phyloP scores from a whole-genome alignment of 2,329 filamentous ascomycete genomes.

The Venturia pyrina region DNA sequence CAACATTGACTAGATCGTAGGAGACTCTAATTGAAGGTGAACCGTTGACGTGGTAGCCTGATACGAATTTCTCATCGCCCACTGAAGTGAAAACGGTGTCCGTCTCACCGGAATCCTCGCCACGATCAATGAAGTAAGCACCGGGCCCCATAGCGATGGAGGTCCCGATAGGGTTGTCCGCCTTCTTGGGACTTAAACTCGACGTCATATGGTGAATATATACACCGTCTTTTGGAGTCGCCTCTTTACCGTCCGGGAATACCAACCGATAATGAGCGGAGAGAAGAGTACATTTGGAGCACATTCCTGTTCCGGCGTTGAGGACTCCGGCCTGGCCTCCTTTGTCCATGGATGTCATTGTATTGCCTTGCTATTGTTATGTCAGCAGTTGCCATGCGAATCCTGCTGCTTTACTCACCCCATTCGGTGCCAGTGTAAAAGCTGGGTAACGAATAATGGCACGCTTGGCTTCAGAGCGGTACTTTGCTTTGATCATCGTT shows the following conservation, averaged over 20 bases:
- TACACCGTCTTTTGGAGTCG: background rate
- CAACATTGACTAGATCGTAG: constrained; percentile 9
- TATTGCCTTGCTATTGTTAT: background rate
- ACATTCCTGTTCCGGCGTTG: background rate
- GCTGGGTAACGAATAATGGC: constrained; percentile 1
- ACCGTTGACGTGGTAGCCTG: constrained; percentile 7
- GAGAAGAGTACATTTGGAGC: constrained; percentile 7
- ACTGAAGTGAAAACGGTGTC: constrained; percentile 9
- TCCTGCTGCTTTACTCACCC: background rate
- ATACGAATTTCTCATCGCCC: background rate
- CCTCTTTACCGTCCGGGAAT: constrained; percentile 6
- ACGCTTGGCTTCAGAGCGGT: constrained; percentile 1
- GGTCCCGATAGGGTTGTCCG: background rate
- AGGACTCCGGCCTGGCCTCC: constrained; percentile 3
- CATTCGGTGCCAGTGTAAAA: constrained; percentile 7
- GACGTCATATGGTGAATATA: constrained; percentile 11
- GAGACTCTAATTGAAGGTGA: background rate
- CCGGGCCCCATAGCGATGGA: background rate
- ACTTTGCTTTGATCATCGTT: constrained; percentile 11
- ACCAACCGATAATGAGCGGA: constrained; percentile 8
- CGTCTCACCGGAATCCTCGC: constrained; percentile 10
- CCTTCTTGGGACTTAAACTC: constrained; percentile 1
- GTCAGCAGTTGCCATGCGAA: background rate
- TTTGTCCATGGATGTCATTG: constrained; percentile 1
- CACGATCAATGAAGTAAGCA: constrained; percentile 11